Conservation (phyloP, 495 filamentous ascomycete species). For the Parathielavia hyrcaniae region DNA sequence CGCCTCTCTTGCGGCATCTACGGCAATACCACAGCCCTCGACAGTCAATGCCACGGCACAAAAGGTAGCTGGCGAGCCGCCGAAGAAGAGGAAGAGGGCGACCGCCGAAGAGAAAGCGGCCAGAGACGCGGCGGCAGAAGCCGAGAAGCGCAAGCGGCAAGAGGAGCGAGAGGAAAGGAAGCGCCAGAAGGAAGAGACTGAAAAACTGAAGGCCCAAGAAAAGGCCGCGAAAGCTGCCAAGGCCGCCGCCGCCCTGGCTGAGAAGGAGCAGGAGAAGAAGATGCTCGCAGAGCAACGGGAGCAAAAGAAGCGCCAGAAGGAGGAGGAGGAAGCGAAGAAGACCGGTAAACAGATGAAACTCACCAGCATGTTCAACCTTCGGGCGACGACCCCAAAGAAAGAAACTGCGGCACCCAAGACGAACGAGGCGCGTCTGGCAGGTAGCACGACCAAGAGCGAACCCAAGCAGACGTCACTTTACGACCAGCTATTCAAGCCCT, state of each 20-base stretch:
- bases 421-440: conserved; percentile 15
- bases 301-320: conserved; percentile 56
- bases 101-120: conserved; percentile 49
- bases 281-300: conserved; percentile 44
- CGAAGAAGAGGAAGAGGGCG: conserved; percentile 44
- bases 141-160: conserved; percentile 40
- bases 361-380: conserved; percentile 45
- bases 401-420: conserved; percentile 22
- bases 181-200: conserved; percentile 39
- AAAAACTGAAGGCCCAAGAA: conserved; percentile 38
- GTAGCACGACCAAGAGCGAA: conserved; percentile 22
- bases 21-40: conserved; percentile 4
- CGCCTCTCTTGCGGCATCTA: not conserved
- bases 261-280: conserved; percentile 51
- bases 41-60: conserved; percentile 11
- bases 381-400: conserved; percentile 37
- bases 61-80: conserved; percentile 22
- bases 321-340: conserved; percentile 63
- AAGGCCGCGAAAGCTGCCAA: conserved; percentile 39
- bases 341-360: conserved; percentile 49
- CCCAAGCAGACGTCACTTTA: conserved; percentile 52
- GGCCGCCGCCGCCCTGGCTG: conserved; percentile 30
- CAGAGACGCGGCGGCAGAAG: conserved; percentile 32
- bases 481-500: conserved; percentile 65
- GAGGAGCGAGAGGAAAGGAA: conserved; percentile 42